Base-by-base conservation (phyloP, 108 stramenopile genomes). In the Nitzschia sp. region DNA sequence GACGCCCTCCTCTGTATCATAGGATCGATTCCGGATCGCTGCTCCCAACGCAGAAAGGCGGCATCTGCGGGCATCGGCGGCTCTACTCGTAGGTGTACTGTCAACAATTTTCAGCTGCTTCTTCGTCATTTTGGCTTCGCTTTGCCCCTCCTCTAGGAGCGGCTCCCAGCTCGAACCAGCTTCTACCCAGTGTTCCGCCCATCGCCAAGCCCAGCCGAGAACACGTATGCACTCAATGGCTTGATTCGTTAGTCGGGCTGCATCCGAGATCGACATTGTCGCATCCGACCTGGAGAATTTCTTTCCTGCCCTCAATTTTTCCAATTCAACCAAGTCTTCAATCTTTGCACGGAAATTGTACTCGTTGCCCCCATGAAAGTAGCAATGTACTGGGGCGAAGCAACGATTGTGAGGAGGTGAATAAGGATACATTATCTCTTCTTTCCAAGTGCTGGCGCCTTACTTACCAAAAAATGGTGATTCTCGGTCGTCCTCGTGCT, bases 151-250 rank as follows among this genome's bases (percentile, higher is more conserved):
- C 67, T 91, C 90, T 13, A 91, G 54, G 28, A 95, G 67, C 3
- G 88, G 90, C 48, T 92, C 94, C 91, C 88, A 92, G 34, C 75
- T 86, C 33, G 85, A 86, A 29, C 88, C 91, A 51, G 67, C 67
- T 27, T 80, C 80, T 6, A 95, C 94, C 94, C 94, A 95, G 78
- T 85, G 91, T 58, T 93, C 90, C 19, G 91, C 82, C 94, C 94
- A 95, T 51, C 91, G 73, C 94, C 94, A 95, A 13, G 91, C 91
- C 94, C 94, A 95, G 18, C 94, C 89, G 25, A 95, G 68, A 18
- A 70, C 76, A 21, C 76, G 60, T 75, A 93, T 67, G 2, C 93
- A 85, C 31, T 36, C 36, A 13, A 92, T 85, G 19, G 90, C 84
- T 17, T 76, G 59, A 74, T 90, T 85, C 49, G 88, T 59, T 19